Percentiles rank a stretch among this genome's conserved stretches.
Conservation (phyloP, 768 basidiomycete species). For the Tricholoma matsutake region DNA sequence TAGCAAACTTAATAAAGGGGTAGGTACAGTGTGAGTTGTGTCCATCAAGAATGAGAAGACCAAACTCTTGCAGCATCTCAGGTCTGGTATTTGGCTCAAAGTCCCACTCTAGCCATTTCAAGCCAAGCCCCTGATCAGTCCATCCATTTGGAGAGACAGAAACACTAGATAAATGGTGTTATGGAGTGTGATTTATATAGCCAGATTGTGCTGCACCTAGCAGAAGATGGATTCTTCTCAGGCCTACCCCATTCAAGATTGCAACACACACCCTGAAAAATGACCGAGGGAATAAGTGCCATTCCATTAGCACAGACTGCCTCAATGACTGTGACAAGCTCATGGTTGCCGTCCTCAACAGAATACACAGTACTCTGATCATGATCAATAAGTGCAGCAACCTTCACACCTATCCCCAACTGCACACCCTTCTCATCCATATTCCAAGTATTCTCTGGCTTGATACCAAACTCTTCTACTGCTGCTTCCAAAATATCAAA, state of each 20-base stretch:
- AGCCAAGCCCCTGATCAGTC: not conserved
- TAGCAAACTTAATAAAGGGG: not conserved
- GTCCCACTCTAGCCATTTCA: slow-evolving; percentile 14
- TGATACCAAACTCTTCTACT: not conserved
- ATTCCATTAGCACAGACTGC: slow-evolving; percentile 40
- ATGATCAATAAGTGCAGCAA: slow-evolving; percentile 11
- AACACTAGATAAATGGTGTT: not conserved
- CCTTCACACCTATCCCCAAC: slow-evolving; percentile 17
- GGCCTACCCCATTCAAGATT: slow-evolving; percentile 5
- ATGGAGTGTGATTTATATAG: too few relatives aligned
- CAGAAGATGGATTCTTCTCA: not conserved
- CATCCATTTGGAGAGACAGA: not conserved
- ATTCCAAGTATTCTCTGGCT: not conserved
- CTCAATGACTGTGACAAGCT: slow-evolving; percentile 47
- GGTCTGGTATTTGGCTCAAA: not conserved
- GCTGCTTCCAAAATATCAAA: not conserved
- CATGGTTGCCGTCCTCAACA: slow-evolving; percentile 24
- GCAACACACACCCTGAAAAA: slow-evolving; percentile 31
- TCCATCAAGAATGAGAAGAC: not conserved
- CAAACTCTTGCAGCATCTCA: not conserved
- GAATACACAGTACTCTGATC: slow-evolving; percentile 7
- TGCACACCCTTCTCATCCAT: slow-evolving; percentile 27
- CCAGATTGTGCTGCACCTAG: not conserved
- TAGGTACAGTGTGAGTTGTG: not conserved
- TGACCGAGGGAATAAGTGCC: slow-evolving; percentile 31